Evolutionary conservation across 139 green algal species (phyloP), one percentile per base, ranked within the genome.

Genomic region (Haematococcus sp.): DNA sequence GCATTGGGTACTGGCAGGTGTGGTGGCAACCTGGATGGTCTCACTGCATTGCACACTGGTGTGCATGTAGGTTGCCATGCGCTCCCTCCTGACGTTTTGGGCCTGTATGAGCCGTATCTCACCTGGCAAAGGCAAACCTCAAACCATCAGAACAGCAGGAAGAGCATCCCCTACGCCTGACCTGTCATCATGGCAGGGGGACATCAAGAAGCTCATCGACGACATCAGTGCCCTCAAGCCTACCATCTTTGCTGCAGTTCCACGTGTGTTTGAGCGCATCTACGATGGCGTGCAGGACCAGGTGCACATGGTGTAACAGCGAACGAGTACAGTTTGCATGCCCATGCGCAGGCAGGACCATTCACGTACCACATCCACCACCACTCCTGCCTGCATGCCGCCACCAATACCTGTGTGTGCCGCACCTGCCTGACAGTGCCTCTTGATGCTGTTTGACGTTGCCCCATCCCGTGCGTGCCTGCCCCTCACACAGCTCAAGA

Each of bases 191-290:
- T 11, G 7, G 11, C 52, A 30, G 66, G 66, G 88, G 19, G 86
- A 95, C 82, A 77, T 94, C 11, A 90, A 86, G 74, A 75, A 81
- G 76, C 78, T 94, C 15, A 79, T 91, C 63, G 91, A 94, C 32
- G 91, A 96, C 80, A 88, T 96, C 40, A 73, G 23, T 19, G 82
- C 88, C 25, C 78, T 92, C 2, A 79, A 76, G 61, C 91, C 91
- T 31, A 96, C 89, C 1, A 58, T 94, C 4, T 94, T 96, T 75
- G 76, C 64, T 19, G 91, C 88, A 35, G 91, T 96, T 68, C 91
- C 91, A 17, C 84, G 91, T n/a, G 85, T 96, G 60, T 96, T 93
- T 75, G 91, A 96, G 75, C 83, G 88, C 67, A 89, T 96, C 56
- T 91, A 91, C 79, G 73, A 74, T 35, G 87, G 84, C 30, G 67